Percentiles rank a stretch among this genome's conserved stretches.
Evolutionary conservation across 2,329 filamentous ascomycete species (phyloP).

Genomic region (Tympanopsis confertula): DNA sequence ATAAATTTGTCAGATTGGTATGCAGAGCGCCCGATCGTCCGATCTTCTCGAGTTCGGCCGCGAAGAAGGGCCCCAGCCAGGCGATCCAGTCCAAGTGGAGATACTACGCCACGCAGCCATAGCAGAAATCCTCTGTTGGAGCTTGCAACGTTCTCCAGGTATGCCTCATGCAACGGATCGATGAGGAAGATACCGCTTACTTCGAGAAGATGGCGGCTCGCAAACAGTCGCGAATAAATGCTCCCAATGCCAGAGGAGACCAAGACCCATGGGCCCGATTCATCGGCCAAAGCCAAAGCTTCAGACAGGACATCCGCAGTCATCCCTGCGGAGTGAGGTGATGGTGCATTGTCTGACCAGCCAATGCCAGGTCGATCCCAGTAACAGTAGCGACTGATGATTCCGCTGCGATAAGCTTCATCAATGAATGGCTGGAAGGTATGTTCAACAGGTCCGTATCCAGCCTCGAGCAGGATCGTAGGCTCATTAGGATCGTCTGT

Average conservation of each 20-base stretch:
- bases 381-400: constrained; percentile 84
- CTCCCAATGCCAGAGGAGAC: constrained; percentile 78
- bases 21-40: constrained; percentile 69
- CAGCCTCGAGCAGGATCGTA: constrained; percentile 78
- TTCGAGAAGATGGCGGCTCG: constrained; percentile 64
- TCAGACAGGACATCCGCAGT: constrained; percentile 82
- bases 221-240: constrained; percentile 84
- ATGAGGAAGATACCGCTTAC: constrained; percentile 74
- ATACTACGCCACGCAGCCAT: constrained; percentile 77
- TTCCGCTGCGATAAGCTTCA: constrained; percentile 64
- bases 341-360: constrained; percentile 83
- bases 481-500: constrained; percentile 33
- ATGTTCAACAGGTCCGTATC: constrained; percentile 67
- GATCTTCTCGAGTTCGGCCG: constrained; percentile 69
- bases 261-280: constrained; percentile 80
- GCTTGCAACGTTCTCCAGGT: constrained; percentile 56
- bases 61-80: constrained; percentile 71
- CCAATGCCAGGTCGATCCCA: constrained; percentile 84
- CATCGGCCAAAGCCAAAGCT: constrained; percentile 67
- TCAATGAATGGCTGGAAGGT: constrained; percentile 73
- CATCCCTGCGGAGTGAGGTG: constrained; percentile 85
- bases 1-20: constrained; percentile 75
- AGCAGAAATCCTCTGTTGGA: constrained; percentile 68
- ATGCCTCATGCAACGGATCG: constrained; percentile 80
- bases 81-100: constrained; percentile 74